Percentiles rank a stretch among this genome's conserved stretches.
Evolutionary conservation across 129 eudicot species (phyloP).

Genomic region (Dittrichia graveolens): DNA sequence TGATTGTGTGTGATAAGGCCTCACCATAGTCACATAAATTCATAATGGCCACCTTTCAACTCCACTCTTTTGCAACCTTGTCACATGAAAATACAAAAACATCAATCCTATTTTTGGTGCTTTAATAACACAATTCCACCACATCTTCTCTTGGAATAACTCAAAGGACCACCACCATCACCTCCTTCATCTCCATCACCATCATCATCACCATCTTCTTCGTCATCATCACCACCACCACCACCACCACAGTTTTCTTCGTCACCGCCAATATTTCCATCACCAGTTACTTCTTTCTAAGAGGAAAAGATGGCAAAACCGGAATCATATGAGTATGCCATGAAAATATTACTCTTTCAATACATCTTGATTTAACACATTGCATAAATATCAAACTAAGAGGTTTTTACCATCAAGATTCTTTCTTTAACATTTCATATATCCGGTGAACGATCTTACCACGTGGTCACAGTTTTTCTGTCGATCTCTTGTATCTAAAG

Average conservation of each 20-base stretch:
- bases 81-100: conserved; percentile 41
- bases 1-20: conserved; percentile 26
- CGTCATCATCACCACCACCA: background rate
- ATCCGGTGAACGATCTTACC: background rate
- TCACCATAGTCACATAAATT: conserved; percentile 35
- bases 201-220: background rate
- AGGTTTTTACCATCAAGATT: background rate
- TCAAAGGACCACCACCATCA: conserved; percentile 31
- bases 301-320: conserved; percentile 24
- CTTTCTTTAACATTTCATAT: conserved; percentile 15
- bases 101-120: conserved; percentile 27
- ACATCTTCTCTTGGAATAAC: conserved; percentile 32
- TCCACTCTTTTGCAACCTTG: conserved; percentile 40
- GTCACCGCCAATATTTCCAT: background rate
- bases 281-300: background rate
- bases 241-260: background rate
- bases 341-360: background rate
- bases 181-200: background rate
- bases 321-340: background rate
- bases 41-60: conserved; percentile 33
- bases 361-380: background rate
- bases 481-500: conserved; percentile 16
- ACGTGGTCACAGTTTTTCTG: background rate
- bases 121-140: conserved; percentile 21
- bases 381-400: background rate